Conservation (phyloP, 179 eudicot species). For the Carnegiea gigantea region DNA sequence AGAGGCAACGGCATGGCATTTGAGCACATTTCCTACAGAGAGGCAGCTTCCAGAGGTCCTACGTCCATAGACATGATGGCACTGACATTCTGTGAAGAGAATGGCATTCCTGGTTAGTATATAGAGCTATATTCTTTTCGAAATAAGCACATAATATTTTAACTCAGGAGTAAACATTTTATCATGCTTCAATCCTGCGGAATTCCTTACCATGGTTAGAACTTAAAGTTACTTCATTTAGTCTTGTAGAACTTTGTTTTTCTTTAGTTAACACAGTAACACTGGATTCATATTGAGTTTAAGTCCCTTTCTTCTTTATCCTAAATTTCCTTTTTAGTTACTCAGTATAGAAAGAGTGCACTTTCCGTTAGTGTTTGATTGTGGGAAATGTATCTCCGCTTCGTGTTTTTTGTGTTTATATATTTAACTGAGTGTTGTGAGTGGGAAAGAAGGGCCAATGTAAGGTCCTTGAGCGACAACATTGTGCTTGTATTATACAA, state of each 20-base stretch:
- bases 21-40: conserved; percentile 89
- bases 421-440: not conserved
- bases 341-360: not conserved
- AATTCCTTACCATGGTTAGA: not conserved
- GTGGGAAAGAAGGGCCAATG: not conserved
- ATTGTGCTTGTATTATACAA: not conserved
- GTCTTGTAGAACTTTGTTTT: not conserved
- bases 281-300: not conserved
- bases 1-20: conserved; percentile 51
- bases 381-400: not conserved
- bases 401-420: not conserved
- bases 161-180: no score
- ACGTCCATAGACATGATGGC: conserved; percentile 90
- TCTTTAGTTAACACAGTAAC: not conserved
- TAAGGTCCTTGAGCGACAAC: not conserved
- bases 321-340: not conserved
- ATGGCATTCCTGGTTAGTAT: conserved; percentile 80
- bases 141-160: no score
- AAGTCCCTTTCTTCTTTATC: not conserved
- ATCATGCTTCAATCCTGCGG: not conserved
- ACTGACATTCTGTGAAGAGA: conserved; percentile 81
- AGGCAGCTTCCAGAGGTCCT: conserved; percentile 70
- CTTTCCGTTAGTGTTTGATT: not conserved
- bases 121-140: not conserved
- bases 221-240: not conserved